Evolutionary conservation across 768 basidiomycete species (phyloP), one percentile per base, ranked within the genome.

Genomic region (Mycena rosella): DNA sequence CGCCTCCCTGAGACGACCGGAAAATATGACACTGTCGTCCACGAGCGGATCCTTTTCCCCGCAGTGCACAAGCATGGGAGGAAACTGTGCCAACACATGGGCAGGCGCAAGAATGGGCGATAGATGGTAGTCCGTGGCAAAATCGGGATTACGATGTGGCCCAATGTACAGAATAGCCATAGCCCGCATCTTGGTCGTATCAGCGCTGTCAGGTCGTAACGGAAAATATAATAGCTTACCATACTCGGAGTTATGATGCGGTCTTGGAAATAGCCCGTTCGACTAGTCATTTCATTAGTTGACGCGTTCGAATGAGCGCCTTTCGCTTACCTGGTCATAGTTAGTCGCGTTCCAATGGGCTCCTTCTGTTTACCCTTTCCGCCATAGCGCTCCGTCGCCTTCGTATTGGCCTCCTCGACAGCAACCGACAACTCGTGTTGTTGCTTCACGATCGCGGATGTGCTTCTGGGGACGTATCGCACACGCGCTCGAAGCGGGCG

Each of bases 141-240:
- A 96, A 78, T 99, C 96, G 9, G 98, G 98, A 76, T 95, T 93
- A 57, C 91, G 91, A 74, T 94, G 89, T 1, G 98, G 97, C 1
- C 97, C 97, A 65, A 99, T 92, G 80, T 98, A 98, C 69, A 97
- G 81, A 75, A 98, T 96, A 4, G 97, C 97, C 98, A 99, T 99
- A 0, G 97, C 96, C 38, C 98, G 94, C 95, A 98, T 98, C 97
- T 99, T 73, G n/a, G 48, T 63, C 38, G n/a, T 57, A 26, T 63
- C 68, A 29, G 68, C n/a, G n/a, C 63, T 48, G 29, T 63, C 42
- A 29, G 27, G 48, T 45, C 38, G 20, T 52, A 44, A 24, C 63
- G 47, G 26, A 67, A 38, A 68, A 38, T 54, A 48, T 27, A 52
- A 47, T 63, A 24, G 72, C 94, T 74, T 76, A 97, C 97, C 96